A percentile compares a stretch with the other conserved stretches of the same genome.
These are phyloP conservation scores for Xylaria acuta DNA, from an alignment of 495 filamentous ascomycete species.

Conservation along the genomic window DNA sequence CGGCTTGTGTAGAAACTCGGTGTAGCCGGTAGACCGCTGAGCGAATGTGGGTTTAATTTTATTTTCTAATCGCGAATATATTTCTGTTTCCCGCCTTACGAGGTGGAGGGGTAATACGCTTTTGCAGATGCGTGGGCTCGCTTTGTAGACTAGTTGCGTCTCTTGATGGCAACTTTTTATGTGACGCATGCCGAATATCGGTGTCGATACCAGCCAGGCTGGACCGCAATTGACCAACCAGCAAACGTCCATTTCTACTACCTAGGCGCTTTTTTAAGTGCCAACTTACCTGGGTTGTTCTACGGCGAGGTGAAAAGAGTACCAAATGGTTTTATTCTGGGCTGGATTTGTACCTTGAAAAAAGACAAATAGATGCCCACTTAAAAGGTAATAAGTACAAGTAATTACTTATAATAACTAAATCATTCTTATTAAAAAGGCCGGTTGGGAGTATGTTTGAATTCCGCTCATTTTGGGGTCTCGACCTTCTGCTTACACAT, in stretches of 20 bases:
- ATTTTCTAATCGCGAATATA: background rate
- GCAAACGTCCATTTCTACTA: conserved; percentile 9
- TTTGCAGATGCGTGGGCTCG: background rate
- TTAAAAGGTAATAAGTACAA: background rate
- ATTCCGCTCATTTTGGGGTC: too few relatives aligned
- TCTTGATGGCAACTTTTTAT: conserved; percentile 3
- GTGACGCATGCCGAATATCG: conserved; percentile 19
- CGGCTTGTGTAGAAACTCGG: background rate
- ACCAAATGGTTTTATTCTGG: background rate
- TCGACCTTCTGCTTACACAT: too few relatives aligned
- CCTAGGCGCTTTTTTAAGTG: too few relatives aligned
- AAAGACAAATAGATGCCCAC: background rate
- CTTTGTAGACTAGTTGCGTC: background rate
- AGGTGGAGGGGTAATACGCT: background rate
- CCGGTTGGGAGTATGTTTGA: background rate
- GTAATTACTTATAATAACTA: background rate
- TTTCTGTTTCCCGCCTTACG: background rate
- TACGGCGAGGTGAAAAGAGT: too few relatives aligned
- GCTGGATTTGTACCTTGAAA: background rate
- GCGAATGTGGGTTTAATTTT: background rate
- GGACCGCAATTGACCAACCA: conserved; percentile 17
- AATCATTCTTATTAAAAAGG: background rate
- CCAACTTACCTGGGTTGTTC: too few relatives aligned
- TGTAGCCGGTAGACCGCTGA: background rate
- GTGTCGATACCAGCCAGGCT: background rate